Conservation (phyloP, 345 rosid genomes). For the Anastatica hierochuntica region DNA sequence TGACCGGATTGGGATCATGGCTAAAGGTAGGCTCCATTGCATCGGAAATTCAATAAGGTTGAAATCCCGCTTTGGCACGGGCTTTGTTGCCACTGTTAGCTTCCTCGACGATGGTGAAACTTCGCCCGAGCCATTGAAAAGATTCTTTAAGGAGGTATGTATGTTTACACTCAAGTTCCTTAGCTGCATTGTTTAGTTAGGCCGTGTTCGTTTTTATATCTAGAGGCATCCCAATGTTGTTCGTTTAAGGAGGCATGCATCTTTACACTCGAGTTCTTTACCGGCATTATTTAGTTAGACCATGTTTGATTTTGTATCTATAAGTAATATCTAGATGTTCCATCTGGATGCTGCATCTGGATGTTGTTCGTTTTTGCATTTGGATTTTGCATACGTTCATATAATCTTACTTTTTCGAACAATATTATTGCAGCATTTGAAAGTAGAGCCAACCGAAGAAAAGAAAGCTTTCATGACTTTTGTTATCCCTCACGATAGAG, state of each 20-base stretch:
- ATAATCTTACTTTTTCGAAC: not conserved
- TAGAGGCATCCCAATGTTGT: too few relatives aligned
- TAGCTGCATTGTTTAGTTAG: not conserved
- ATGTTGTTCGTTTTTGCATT: too few relatives aligned
- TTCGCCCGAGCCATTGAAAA: conserved; percentile 41
- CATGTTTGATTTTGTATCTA: conserved; percentile 1
- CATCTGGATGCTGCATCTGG: too few relatives aligned
- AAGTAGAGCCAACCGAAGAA: conserved; percentile 61
- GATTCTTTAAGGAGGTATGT: conserved; percentile 62
- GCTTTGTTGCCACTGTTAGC: conserved; percentile 68
- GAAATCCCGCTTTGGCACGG: conserved; percentile 86
- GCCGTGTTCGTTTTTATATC: not conserved
- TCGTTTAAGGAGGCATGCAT: too few relatives aligned
- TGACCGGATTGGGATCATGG: conserved; percentile 92
- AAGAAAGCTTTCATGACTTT: conserved; percentile 63
- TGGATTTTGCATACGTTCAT: too few relatives aligned
- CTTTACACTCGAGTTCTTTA: not conserved
- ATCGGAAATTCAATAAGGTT: conserved; percentile 80
- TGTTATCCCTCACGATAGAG: conserved; percentile 76
- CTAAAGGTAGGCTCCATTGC: conserved; percentile 86
- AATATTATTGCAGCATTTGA: conserved; percentile 41
- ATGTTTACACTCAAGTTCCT: not conserved
- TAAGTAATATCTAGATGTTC: too few relatives aligned
- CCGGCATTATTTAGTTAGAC: not conserved
- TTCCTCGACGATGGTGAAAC: conserved; percentile 31